These are phyloP conservation scores for Alternaria dauci DNA, from an alignment of 2,329 filamentous ascomycete species.

Conservation along the genomic window DNA sequence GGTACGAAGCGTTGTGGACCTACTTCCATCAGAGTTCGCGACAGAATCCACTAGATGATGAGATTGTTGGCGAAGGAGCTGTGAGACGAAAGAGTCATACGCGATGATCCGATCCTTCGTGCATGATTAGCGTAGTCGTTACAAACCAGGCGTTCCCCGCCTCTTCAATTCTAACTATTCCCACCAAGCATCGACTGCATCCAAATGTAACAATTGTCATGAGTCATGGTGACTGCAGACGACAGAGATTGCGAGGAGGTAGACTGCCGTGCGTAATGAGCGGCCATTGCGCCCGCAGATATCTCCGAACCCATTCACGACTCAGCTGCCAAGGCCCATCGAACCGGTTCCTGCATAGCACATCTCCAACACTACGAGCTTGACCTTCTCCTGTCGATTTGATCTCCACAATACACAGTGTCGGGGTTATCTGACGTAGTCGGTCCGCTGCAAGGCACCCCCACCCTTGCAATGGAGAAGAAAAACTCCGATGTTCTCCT, in stretches of 20 bases:
- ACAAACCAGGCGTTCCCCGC: neutral
- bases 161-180: neutral
- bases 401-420: slow-evolving; percentile 2
- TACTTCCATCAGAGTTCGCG: neutral
- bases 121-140: slow-evolving; percentile 6
- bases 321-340: slow-evolving; percentile 5
- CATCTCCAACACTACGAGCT: slow-evolving; percentile 5
- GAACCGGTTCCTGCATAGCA: slow-evolving; percentile 13
- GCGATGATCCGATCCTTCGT: neutral
- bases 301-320: slow-evolving; percentile 3
- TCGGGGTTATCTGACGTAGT: slow-evolving; percentile 4
- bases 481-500: neutral
- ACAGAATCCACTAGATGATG: neutral
- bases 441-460: slow-evolving; percentile 1
- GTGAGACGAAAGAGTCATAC: slow-evolving; percentile 3
- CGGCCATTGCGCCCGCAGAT: neutral
- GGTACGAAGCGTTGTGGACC: neutral
- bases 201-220: neutral
- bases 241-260: neutral
- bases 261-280: neutral
- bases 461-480: slow-evolving; percentile 6
- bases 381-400: neutral
- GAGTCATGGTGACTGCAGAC: neutral
- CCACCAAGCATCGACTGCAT: neutral
- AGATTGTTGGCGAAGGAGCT: neutral